These are phyloP conservation scores for Climacium dendroides DNA, from an alignment of 225 moss, liverwort and hornwort genomes.

Conservation along the genomic window DNA sequence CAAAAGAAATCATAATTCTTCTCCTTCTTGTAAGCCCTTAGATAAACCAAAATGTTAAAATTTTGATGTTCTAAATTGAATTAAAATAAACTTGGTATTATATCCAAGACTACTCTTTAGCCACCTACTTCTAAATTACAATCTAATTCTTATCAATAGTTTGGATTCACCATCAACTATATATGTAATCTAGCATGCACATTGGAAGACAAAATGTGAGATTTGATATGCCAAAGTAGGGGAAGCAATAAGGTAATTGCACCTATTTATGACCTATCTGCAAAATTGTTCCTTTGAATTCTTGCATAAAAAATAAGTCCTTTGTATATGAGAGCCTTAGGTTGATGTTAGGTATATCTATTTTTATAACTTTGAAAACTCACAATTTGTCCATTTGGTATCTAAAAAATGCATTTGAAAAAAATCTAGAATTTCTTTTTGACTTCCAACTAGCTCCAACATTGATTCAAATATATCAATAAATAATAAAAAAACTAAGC, in stretches of 20 bases:
- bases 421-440: background rate
- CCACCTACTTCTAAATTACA: background rate
- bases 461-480: background rate
- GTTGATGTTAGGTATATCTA: accelerated
- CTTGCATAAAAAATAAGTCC: background rate
- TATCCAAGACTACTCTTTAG: accelerated
- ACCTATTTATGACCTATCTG: background rate
- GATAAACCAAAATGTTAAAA: background rate
- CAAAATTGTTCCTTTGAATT: accelerated
- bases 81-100: no score
- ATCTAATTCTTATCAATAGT: background rate
- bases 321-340: accelerated
- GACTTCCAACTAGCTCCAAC: background rate
- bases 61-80: background rate
- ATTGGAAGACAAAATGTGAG: accelerated
- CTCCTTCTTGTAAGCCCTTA: background rate
- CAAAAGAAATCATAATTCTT: background rate
- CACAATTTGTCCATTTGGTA: no score
- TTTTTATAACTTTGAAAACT: background rate
- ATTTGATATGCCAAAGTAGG: background rate
- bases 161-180: background rate
- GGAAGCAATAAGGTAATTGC: no score
- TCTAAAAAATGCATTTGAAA: background rate
- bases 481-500: background rate
- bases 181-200: background rate